phyloP scores from a whole-genome alignment of 1,139 yeast species.

The Yamadazyma buinensis region DNA sequence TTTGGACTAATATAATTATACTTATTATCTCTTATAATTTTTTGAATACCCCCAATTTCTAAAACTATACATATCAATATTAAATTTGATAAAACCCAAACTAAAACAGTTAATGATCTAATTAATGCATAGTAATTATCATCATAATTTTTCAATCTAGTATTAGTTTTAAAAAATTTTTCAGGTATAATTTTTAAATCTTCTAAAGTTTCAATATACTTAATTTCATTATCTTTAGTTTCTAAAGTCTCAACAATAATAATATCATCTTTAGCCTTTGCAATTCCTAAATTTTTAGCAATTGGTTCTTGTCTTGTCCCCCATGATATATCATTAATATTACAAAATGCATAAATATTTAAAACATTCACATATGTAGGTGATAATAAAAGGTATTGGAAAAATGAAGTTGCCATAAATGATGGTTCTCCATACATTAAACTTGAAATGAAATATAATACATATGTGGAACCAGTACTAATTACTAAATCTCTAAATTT shows the following conservation, averaged over 20 bases:
- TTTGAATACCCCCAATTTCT: constrained; percentile 38
- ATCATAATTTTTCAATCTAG: constrained; percentile 28
- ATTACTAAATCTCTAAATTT: constrained; percentile 81
- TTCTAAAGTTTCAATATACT: constrained; percentile 51
- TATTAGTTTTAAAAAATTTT: constrained; percentile 15
- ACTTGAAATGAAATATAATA: constrained; percentile 75
- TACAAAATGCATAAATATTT: constrained; percentile 81
- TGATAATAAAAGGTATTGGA: constrained; percentile 66
- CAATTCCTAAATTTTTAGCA: constrained; percentile 67
- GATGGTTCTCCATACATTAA: constrained; percentile 72
- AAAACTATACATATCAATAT: constrained; percentile 41
- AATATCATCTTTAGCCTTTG: constrained; percentile 59
- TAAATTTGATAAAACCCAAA: constrained; percentile 45
- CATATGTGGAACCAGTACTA: constrained; percentile 83
- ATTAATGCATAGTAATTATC: constrained; percentile 44
- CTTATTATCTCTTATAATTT: constrained; percentile 19
- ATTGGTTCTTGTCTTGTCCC: constrained; percentile 75
- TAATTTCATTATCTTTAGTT: constrained; percentile 44
- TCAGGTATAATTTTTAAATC: constrained; percentile 33
- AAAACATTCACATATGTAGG: constrained; percentile 77
- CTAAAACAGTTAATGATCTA: constrained; percentile 43
- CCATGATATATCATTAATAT: constrained; percentile 85
- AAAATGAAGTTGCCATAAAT: constrained; percentile 71
- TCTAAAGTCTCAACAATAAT: constrained; percentile 54
- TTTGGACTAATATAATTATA: constrained; percentile 29